A percentile compares a stretch with the other conserved stretches of the same genome.
These are phyloP conservation scores for Brassica juncea DNA, from an alignment of 345 rosid species.

Conservation along the genomic window DNA sequence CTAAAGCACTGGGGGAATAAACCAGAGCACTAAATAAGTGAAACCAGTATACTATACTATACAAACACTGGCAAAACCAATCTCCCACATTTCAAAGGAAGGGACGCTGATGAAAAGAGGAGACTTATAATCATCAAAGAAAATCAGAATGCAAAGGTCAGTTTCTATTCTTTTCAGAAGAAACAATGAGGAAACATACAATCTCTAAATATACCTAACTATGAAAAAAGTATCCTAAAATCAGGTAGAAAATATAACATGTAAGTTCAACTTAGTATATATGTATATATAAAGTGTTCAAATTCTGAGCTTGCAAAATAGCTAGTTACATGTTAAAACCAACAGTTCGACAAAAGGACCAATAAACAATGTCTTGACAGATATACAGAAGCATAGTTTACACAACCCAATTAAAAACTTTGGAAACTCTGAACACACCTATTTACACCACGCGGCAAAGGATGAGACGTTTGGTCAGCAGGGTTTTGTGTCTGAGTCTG, in stretches of 20 bases:
- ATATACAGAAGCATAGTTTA: conserved; percentile 41
- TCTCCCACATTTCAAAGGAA: conserved; percentile 14
- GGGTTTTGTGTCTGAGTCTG: conserved; percentile 69
- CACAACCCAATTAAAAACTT: conserved; percentile 68
- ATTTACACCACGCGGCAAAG: conserved; percentile 98
- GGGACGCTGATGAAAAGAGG: conserved; percentile 3
- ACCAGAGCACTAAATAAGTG: conserved; percentile 17
- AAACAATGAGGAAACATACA: neutral
- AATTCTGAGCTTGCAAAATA: conserved; percentile 31
- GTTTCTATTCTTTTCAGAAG: neutral
- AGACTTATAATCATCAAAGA: neutral
- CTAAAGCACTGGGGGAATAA: neutral
- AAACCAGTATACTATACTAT: conserved; percentile 19
- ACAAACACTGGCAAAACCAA: neutral
- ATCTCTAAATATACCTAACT: neutral
- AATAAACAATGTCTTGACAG: conserved; percentile 47
- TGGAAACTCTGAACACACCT: conserved; percentile 96
- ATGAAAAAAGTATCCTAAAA: conserved; percentile 8
- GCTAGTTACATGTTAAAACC: conserved; percentile 45
- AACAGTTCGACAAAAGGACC: conserved; percentile 29
- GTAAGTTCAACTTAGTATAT: neutral
- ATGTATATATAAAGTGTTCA: conserved; percentile 1
- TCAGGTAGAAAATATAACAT: conserved; percentile 5
- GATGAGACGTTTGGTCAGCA: conserved; percentile 59
- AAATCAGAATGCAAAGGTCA: conserved; percentile 2